Base-by-base conservation (phyloP, 2,329 filamentous ascomycete genomes). In the Monilinia aucupariae region DNA sequence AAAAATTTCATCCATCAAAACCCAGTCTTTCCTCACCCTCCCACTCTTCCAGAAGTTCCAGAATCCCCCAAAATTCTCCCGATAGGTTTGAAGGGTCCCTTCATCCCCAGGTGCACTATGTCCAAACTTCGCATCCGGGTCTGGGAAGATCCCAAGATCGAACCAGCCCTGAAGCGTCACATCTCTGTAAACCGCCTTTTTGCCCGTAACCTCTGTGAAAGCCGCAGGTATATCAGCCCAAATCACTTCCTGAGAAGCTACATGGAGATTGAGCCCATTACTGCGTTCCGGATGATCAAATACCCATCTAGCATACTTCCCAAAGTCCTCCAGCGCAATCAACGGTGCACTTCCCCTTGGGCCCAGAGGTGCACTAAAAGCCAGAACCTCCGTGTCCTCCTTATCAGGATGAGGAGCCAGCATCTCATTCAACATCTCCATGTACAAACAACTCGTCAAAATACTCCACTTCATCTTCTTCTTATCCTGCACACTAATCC, bases 391-490 rank as follows among this genome's bases (percentile, higher is more conserved):
- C 2, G 61, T 56, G 43, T 71, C 66, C 0, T 54, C 32, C 13
- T 63, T 64, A 4, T 62, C 59, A 2, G 59, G 61, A 41, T 49
- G 52, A 5, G 69, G 69, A 15, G 59, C 52, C 17, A 70, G 64
- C 8, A 69, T 30, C 59, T 71, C 69, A 6, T 61, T 64, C 13
- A 71, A 64, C 65, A 71, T 70, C 17, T 75, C 72, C 58, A 73
- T 67, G 51, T 75, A 75, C n/a, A 70, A 66, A 10, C 72, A 69
- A 20, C 70, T 74, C 3, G 71, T 73, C 37, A 74, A 64, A 13
- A 74, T 59, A 41, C 62, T 68, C 65, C 66, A 68, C 68, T 66
- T 71, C 59, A 41, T 32, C 15, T 53, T 55, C 10, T 51, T 69
- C 12, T 58, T 67, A 32, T 54, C 55, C 50, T 67, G 68, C 13